Evolutionary conservation across 2,329 filamentous ascomycete species (phyloP), one percentile per base, ranked within the genome.

Genomic region (Cryphonectria parasitica): DNA sequence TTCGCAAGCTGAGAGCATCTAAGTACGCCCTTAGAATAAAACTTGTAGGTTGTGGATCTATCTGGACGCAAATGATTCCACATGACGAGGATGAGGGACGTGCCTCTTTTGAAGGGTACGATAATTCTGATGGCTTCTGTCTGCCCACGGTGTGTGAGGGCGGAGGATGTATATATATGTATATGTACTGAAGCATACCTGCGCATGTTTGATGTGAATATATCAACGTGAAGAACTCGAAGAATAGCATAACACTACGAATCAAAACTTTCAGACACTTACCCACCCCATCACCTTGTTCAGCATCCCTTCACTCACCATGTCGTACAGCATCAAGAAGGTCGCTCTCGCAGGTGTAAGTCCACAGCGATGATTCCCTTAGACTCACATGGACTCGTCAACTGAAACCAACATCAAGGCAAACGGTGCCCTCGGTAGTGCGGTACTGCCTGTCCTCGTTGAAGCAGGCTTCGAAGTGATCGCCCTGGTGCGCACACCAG

Each of bases 311-410:
- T n/a, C 19, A 61, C 58, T 39, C 34, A 39, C 34, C 58, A 61
- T 61, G 58, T 61, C 58, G 5, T 61, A 70, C 52, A 34, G 76
- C 45, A 75, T 82, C 73, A 82, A 81, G 74, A 83, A 81, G 73
- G 76, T 84, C 58, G 78, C 77, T 13, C 64, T 83, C n/a, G 76
- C 77, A 52, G 82, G 82, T 71, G 81, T 76, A 68, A 74, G 75
- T 72, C 61, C 7, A 45, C 39, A 25, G 6, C 45, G 45, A 3
- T 15, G n/a, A 17, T 15, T n/a, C n/a, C 49, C 34, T 22, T 1
- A 13, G 1, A 41, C 2, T 41, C 22, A 10, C 22, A n/a, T 8
- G 3, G 3, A n/a, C 22, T n/a, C 11, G 15, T 25, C 0, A 2
- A 31, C 61, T 43, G 6, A 52, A 19, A 56, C 61, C 54, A 64